Evolutionary conservation across 257 asterid genomes (phyloP).

Genomic region (Plantago major): DNA sequence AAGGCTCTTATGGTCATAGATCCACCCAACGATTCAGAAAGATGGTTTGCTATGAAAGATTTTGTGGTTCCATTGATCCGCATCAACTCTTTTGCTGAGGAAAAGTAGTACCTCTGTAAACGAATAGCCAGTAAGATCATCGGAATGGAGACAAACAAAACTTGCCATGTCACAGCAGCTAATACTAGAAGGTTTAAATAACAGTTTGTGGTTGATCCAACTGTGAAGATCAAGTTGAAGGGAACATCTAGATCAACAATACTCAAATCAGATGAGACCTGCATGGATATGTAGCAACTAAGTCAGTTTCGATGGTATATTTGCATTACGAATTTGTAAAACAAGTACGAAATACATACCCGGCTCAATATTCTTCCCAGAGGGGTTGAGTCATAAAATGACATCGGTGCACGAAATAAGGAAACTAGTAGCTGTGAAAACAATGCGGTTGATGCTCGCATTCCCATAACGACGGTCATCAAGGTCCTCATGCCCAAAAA

Average conservation of each 20-base stretch:
- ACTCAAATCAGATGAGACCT: constrained; percentile 89
- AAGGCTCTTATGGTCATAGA: constrained; percentile 78
- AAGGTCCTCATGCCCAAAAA: constrained; percentile 34
- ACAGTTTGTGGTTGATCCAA: constrained; percentile 70
- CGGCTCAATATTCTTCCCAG: constrained; percentile 49
- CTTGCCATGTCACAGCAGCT: constrained; percentile 87
- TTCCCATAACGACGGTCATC: constrained; percentile 28
- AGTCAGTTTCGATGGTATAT: constrained; percentile 5
- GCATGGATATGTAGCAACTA: constrained; percentile 18
- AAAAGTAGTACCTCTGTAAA: constrained; percentile 75
- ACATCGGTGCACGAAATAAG: constrained; percentile 46
- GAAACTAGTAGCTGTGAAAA: constrained; percentile 35
- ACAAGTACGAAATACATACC: constrained; percentile 21
- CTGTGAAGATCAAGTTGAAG: constrained; percentile 68
- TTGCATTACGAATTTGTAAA: neutral
- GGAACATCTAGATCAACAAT: constrained; percentile 84
- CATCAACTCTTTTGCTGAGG: constrained; percentile 87
- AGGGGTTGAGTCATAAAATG: constrained; percentile 50
- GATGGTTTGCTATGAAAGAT: constrained; percentile 84
- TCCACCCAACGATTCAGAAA: constrained; percentile 84
- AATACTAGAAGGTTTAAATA: constrained; percentile 62
- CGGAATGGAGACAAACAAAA: constrained; percentile 68
- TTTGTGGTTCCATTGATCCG: constrained; percentile 91
- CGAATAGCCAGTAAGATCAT: constrained; percentile 75
- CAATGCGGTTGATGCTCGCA: constrained; percentile 33